Evolutionary conservation across 768 basidiomycete genomes (phyloP), one percentile per base, ranked within the genome.

Genomic region (Filobasidium wieringae): DNA sequence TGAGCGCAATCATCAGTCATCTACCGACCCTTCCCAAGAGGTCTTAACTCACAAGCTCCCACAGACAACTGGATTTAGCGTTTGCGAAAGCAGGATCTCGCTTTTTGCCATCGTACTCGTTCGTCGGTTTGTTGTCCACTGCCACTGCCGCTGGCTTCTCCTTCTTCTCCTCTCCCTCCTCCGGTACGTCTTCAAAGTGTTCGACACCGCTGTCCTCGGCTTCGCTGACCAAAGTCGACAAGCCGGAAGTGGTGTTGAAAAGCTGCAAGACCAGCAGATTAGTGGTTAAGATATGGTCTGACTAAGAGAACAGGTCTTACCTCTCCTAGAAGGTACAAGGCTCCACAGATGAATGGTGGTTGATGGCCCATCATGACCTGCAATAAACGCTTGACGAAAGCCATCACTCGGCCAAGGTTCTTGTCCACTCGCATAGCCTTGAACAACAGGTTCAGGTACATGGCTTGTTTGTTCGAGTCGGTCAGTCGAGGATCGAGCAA

Each of bases 371-470:
- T 81, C 37, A 95, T 76, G 40, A 89, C 78, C 73, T 95, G 91
- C 26, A 91, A 77, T 43, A 95, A 83, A 45, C 93, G 76, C 66
- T 86, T 80, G 27, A 96, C 79, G 60, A 95, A 82, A 1, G 89
- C 88, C 70, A 83, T 83, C 17, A 85, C 79, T 8, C 93, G 79
- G 47, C 81, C 81, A 0, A 72, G 58, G 55, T 80, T 79, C 31
- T 65, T 66, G 63, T 85, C 84, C 2, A 79, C 79, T 73, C 92
- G 93, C 63, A 95, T 74, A 1, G 87, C 84, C 66, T 88, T 91
- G 81, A 92, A 92, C 19, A 96, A 72, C 17, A 99, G 75, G 69
- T 96, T 97, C 56, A 99, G 80, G 72, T 93, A 97, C 84, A 97
- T 87, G 5, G 91, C 90, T 70, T 97, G 91, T 68, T 97, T 97